Evolutionary conservation across 2,329 filamentous ascomycete genomes (phyloP), one percentile per base, ranked within the genome.

Genomic region (Pyrenophora graminea): DNA sequence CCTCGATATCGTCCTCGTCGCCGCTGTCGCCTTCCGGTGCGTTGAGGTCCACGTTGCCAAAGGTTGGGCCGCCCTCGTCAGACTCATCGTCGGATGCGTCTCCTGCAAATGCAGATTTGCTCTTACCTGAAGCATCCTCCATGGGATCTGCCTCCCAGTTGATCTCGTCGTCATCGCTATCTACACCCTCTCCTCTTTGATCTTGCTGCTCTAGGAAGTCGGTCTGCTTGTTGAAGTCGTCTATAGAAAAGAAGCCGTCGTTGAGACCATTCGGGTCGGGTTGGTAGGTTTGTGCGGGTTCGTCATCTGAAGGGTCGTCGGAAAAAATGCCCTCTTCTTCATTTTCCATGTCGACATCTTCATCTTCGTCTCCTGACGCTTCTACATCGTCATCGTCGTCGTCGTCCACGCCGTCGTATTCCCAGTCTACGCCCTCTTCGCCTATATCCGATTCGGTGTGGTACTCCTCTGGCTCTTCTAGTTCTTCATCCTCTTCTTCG

Each of bases 191-290:
- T 23, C 88, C 91, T 57, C 83, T 82, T 23, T 84, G 83, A 71
- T 97, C 93, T 72, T 91, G 88, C 58, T 90, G 85, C 73, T 99
- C 94, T 41, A 97, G 85, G 69, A 88, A 88, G 66, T 96, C 90
- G 2, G 91, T 90, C 69, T 95, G 90, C 70, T 88, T 90, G 79
- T 99, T 99, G 82, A 99, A 99, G 53, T 95, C 86, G 66, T 97
- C 92, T 64, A 99, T 93, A 13, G 91, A 96, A 77, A 99, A 99
- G 77, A 99, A 99, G 4, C 91, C 93, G 68, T 99, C 94, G 67
- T 99, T 97, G 27, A 99, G 83, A 6, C 91, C 91, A 67, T 94
- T 82, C 3, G 86, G 85, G 66, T 97, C 91, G 62, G 86, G 80
- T 7, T 85, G 77, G 53, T 87, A 87, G 33, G 83, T 82, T 41